Conservation (phyloP, 2,329 filamentous ascomycete species). For the Ascochyta viciae-villosae region DNA sequence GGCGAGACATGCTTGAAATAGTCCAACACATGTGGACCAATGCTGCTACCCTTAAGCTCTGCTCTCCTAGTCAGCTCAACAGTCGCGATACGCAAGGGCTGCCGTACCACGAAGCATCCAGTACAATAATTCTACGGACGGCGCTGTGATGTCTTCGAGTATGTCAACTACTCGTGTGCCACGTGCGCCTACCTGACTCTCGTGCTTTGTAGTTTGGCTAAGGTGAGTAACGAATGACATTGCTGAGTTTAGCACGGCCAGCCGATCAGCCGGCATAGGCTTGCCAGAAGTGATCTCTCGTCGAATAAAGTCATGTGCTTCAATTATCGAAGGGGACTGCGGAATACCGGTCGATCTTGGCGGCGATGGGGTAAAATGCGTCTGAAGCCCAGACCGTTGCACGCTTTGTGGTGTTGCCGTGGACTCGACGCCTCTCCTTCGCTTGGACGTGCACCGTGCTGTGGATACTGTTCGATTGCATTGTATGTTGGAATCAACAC, state of each 20-base stretch:
- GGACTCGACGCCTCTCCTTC: slow-evolving; percentile 9
- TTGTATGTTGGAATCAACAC: slow-evolving; percentile 28
- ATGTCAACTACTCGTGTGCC: slow-evolving; percentile 10
- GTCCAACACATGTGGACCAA: slow-evolving; percentile 26
- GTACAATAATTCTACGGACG: slow-evolving; percentile 23
- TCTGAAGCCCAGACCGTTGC: slow-evolving; percentile 7
- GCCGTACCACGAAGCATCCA: slow-evolving; percentile 29
- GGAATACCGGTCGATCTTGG: slow-evolving; percentile 13
- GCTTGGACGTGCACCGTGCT: slow-evolving; percentile 13
- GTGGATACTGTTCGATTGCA: slow-evolving; percentile 23
- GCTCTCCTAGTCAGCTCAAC: not conserved
- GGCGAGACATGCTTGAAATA: slow-evolving; percentile 32
- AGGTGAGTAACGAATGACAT: slow-evolving; percentile 29
- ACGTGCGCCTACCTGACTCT: not conserved
- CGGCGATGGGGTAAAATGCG: slow-evolving; percentile 11
- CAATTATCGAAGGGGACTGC: slow-evolving; percentile 22
- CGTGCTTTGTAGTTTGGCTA: slow-evolving; percentile 5
- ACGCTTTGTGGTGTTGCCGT: not conserved
- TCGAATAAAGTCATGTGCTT: slow-evolving; percentile 27
- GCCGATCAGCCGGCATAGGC: slow-evolving; percentile 20
- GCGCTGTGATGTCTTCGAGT: slow-evolving; percentile 18
- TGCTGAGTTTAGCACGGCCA: slow-evolving; percentile 23
- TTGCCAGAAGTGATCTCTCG: slow-evolving; percentile 17
- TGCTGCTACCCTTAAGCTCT: slow-evolving; percentile 25
- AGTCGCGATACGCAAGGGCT: not conserved